These are phyloP conservation scores for Penicillium psychrofluorescens DNA, from an alignment of 495 filamentous ascomycete genomes.

Conservation along the genomic window DNA sequence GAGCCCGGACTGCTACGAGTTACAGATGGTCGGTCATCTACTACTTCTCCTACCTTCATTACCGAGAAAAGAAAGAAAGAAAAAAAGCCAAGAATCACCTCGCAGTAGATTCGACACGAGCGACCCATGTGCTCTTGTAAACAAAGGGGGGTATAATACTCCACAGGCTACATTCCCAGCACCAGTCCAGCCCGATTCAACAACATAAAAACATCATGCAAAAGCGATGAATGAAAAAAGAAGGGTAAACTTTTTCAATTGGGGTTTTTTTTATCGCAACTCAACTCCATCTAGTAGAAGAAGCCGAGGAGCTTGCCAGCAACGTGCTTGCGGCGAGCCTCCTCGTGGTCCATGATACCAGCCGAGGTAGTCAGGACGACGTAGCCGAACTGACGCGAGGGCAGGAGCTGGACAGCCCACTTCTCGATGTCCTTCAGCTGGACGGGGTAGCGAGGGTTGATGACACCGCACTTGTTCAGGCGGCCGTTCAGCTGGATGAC, in stretches of 20 bases:
- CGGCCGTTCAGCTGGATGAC: conserved; percentile 90
- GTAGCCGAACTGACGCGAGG: conserved; percentile 98
- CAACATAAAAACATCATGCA: too few species aligned
- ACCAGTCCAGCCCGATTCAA: conserved; percentile 1
- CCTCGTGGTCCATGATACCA: conserved; percentile 99
- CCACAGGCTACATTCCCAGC: conserved; percentile 24
- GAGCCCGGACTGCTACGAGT: neutral
- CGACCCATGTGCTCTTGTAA: conserved; percentile 24
- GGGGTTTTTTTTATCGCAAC: conserved; percentile 11
- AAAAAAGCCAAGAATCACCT: conserved; percentile 9
- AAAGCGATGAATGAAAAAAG: too few species aligned
- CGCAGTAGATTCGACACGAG: conserved; percentile 13
- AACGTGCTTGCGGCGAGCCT: conserved; percentile 96
- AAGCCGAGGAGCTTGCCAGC: conserved; percentile 94
- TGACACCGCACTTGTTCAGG: conserved; percentile 99
- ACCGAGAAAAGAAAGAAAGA: too few species aligned
- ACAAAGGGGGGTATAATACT: conserved; percentile 18
- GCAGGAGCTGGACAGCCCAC: conserved; percentile 97
- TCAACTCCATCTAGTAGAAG: conserved; percentile 69
- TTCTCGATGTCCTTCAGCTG: conserved; percentile 95
- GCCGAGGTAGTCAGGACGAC: conserved; percentile 97
- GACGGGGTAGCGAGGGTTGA: conserved; percentile 97
- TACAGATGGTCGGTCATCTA: too few species aligned
- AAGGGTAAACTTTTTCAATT: too few species aligned
- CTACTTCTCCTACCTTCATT: too few species aligned